Percentiles rank a stretch among this genome's conserved stretches.
These are phyloP conservation scores for Trametes cinnabarina DNA, from an alignment of 768 basidiomycete genomes.

Conservation along the genomic window DNA sequence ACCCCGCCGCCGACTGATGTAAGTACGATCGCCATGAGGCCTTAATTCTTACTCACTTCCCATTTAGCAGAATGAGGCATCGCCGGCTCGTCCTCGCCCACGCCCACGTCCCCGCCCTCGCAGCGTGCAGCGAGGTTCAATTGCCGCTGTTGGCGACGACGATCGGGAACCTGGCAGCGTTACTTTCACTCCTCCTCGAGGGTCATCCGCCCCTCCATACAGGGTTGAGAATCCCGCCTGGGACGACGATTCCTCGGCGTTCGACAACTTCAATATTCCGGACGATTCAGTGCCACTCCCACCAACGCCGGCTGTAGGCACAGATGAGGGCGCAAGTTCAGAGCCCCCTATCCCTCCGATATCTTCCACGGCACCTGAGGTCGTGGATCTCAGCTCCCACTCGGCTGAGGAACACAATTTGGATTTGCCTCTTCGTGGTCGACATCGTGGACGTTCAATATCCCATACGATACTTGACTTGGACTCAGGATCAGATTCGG, in stretches of 20 bases:
- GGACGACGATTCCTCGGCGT: background rate
- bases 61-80: background rate
- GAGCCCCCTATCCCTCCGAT: background rate
- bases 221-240: background rate
- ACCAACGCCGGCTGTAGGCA: background rate
- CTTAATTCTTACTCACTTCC: background rate
- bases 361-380: background rate
- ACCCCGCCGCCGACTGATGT: background rate
- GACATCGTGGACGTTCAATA: background rate
- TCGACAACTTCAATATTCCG: background rate
- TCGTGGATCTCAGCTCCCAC: background rate
- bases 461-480: background rate
- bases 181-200: background rate
- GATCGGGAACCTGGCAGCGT: background rate
- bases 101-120: conserved; percentile 5
- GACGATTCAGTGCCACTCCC: conserved; percentile 20
- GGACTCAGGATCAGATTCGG: background rate
- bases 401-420: background rate
- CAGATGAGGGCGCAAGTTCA: background rate
- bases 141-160: background rate
- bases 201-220: background rate
- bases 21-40: background rate
- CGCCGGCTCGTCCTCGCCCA: background rate
- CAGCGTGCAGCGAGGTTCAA: background rate
- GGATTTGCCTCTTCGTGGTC: background rate